These are phyloP conservation scores for Pythium phragmitis DNA, from an alignment of 352 stramenopile genomes.

Conservation along the genomic window DNA sequence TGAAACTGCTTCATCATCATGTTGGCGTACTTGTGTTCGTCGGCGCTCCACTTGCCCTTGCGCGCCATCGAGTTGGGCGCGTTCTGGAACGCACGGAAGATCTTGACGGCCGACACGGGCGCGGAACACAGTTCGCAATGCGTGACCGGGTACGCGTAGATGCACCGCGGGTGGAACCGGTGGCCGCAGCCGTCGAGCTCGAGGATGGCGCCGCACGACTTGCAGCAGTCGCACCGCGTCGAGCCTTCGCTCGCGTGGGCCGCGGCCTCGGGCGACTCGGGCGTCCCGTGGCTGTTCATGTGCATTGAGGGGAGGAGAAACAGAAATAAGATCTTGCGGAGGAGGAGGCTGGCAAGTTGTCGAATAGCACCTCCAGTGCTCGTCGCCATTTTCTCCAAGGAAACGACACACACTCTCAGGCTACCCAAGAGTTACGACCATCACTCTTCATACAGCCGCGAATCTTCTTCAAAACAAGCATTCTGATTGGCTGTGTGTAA, in stretches of 20 bases:
- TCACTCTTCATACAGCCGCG: constrained; percentile 27
- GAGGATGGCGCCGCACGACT: constrained; percentile 64
- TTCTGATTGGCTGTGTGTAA: constrained; percentile 26
- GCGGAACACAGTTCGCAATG: constrained; percentile 65
- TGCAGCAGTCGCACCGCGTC: constrained; percentile 70
- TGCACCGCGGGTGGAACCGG: constrained; percentile 75
- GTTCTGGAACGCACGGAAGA: constrained; percentile 53
- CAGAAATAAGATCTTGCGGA: neutral
- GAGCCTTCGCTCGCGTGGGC: constrained; percentile 34
- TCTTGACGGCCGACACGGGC: constrained; percentile 37
- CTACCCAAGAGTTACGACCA: constrained; percentile 23
- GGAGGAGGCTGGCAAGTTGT: constrained; percentile 26
- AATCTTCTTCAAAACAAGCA: constrained; percentile 31
- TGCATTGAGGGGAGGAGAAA: constrained; percentile 2
- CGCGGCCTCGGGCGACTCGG: constrained; percentile 1
- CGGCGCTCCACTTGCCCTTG: constrained; percentile 75
- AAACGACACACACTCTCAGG: constrained; percentile 5
- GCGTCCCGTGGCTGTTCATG: constrained; percentile 23
- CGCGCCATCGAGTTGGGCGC: constrained; percentile 43
- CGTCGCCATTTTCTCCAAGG: constrained; percentile 1
- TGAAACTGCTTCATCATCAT: constrained; percentile 86
- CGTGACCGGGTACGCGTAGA: constrained; percentile 63
- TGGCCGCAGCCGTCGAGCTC: constrained; percentile 70
- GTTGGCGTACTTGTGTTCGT: constrained; percentile 80
- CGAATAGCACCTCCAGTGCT: constrained; percentile 26